phyloP scores from a whole-genome alignment of 2,329 filamentous ascomycete genomes.

The Cladophialophora carrionii region DNA sequence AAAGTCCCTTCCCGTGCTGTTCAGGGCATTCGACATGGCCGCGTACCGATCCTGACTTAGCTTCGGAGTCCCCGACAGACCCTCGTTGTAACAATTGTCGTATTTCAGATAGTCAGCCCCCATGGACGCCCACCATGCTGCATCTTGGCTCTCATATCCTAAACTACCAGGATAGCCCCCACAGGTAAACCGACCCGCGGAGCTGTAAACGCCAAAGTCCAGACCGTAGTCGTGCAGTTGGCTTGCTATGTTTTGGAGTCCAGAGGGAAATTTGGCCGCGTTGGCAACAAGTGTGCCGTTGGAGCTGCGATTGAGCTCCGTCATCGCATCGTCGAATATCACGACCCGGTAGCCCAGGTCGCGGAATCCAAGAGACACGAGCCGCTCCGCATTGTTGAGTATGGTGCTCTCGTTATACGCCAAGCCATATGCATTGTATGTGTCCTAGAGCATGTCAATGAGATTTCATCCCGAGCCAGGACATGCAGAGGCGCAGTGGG shows the following conservation, averaged over 20 bases:
- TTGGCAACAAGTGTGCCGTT: conserved; percentile 52
- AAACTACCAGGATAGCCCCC: conserved; percentile 50
- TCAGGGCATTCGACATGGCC: conserved; percentile 54
- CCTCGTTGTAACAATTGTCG: conserved; percentile 62
- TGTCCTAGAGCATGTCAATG: conserved; percentile 20
- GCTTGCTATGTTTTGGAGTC: conserved; percentile 54
- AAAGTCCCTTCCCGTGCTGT: conserved; percentile 52
- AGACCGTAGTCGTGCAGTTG: conserved; percentile 54
- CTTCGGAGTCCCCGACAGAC: conserved; percentile 54
- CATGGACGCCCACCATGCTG: conserved; percentile 56
- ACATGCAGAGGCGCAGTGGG: neutral
- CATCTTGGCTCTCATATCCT: conserved; percentile 58
- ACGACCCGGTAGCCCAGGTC: conserved; percentile 58
- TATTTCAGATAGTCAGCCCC: conserved; percentile 53
- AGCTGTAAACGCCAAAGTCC: conserved; percentile 59
- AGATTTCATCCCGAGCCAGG: neutral
- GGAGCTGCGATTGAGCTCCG: conserved; percentile 47
- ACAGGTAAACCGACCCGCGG: conserved; percentile 43
- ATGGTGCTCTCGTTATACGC: conserved; percentile 35
- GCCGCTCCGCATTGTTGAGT: conserved; percentile 27
- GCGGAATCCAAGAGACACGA: conserved; percentile 31
- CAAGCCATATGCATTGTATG: conserved; percentile 35
- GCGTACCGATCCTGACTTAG: conserved; percentile 54
- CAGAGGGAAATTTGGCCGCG: conserved; percentile 52
- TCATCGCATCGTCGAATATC: conserved; percentile 60